Conservation (phyloP, 1,139 yeast genomes). For the Yamadazyma trypodendri region DNA sequence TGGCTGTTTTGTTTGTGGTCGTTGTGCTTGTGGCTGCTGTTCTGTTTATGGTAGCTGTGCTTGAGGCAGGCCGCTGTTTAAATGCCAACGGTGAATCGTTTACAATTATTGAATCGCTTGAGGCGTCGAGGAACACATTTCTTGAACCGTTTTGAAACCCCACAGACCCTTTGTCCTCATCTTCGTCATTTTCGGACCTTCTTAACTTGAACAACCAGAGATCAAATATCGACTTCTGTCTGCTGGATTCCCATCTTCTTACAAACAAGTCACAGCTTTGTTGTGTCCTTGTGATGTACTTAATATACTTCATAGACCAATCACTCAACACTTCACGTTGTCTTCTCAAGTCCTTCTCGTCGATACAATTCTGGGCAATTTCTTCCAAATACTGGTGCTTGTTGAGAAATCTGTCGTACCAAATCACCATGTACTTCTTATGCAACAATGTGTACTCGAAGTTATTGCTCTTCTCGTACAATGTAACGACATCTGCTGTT, state of each 20-base stretch:
- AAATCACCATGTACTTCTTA: constrained; percentile 30
- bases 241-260: constrained; percentile 31
- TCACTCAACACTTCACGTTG: constrained; percentile 27
- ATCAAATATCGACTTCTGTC: constrained; percentile 32
- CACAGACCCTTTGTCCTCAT: constrained; percentile 3
- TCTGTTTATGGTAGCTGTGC: constrained; percentile 6
- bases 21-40: constrained; percentile 1
- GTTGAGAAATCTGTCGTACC: constrained; percentile 33
- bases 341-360: constrained; percentile 27
- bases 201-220: constrained; percentile 33
- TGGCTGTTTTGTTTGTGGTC: constrained; percentile 6
- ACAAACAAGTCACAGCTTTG: constrained; percentile 38
- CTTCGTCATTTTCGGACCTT: constrained; percentile 13
- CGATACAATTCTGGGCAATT: constrained; percentile 28
- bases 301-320: constrained; percentile 42
- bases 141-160: neutral
- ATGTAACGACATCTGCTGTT: constrained; percentile 6
- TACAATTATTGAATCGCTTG: constrained; percentile 20
- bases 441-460: constrained; percentile 25
- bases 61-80: constrained; percentile 5
- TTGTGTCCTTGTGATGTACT: constrained; percentile 31
- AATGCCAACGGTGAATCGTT: constrained; percentile 38
- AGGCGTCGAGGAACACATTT: constrained; percentile 14
- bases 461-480: constrained; percentile 15
- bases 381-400: constrained; percentile 25